Conservation (phyloP, 257 asterid species). For the Solanum sejunctum region DNA sequence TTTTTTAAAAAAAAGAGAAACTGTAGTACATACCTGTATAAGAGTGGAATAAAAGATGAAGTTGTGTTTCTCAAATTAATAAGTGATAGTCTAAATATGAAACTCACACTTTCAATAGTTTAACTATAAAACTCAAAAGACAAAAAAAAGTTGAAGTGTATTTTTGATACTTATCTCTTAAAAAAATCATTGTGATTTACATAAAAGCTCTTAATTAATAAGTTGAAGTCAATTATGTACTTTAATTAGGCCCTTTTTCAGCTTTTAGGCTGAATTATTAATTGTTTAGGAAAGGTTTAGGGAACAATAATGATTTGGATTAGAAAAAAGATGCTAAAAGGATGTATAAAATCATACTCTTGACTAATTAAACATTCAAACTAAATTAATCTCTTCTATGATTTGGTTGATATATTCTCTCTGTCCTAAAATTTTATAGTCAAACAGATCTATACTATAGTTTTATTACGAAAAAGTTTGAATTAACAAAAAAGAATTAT, state of each 20-base stretch:
- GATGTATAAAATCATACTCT: not conserved
- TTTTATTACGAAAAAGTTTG: not conserved
- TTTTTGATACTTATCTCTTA: too few species aligned
- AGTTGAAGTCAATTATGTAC: not conserved
- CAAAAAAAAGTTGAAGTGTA: too few species aligned
- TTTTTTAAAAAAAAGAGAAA: too few species aligned
- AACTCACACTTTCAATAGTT: too few species aligned
- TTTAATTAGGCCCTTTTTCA: not conserved
- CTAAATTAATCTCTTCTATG: not conserved
- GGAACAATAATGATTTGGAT: not conserved
- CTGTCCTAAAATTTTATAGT: not conserved
- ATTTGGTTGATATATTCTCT: not conserved
- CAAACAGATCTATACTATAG: not conserved
- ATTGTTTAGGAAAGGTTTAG: not conserved
- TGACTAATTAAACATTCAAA: not conserved
- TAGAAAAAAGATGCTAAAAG: not conserved
- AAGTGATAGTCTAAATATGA: too few species aligned
- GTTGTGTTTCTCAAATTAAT: too few species aligned
- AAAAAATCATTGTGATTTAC: too few species aligned
- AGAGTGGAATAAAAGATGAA: too few species aligned
- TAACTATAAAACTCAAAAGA: too few species aligned
- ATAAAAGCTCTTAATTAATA: not conserved
- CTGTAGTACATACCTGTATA: too few species aligned
- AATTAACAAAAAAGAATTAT: not conserved
- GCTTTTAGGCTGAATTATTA: not conserved